phyloP scores from a whole-genome alignment of 306 rosid genomes.

The Vigna hirtella region DNA sequence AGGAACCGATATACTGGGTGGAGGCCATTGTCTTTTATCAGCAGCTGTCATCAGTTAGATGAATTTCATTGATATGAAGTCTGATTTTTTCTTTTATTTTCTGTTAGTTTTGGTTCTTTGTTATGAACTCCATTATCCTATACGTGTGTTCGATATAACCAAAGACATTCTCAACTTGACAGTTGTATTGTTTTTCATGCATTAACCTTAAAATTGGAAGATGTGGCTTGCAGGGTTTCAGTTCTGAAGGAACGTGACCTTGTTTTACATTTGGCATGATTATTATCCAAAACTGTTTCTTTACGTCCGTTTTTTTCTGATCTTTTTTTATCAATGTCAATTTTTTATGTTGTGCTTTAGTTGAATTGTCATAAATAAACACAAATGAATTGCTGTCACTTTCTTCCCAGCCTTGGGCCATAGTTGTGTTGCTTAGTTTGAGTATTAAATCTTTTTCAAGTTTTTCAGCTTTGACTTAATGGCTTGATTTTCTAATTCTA shows the following conservation, averaged over 20 bases:
- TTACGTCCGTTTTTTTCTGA: neutral
- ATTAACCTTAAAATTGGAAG: constrained; percentile 11
- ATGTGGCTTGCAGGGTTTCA: constrained; percentile 20
- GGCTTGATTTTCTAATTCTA: constrained; percentile 20
- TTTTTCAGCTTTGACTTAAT: constrained; percentile 20
- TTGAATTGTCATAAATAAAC: constrained; percentile 3
- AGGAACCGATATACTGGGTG: neutral
- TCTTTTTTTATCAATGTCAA: neutral
- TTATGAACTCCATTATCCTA: constrained; percentile 5
- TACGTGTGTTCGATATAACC: neutral
- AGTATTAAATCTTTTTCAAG: neutral
- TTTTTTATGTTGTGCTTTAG: constrained; percentile 21
- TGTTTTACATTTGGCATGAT: neutral
- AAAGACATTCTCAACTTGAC: neutral
- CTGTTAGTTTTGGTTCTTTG: neutral
- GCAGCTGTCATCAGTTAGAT: neutral
- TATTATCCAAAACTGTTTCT: constrained; percentile 4
- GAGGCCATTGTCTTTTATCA: neutral
- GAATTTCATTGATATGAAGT: constrained; percentile 10
- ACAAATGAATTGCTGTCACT: neutral
- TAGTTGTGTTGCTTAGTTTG: constrained; percentile 12
- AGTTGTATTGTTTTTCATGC: neutral
- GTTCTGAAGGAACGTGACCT: constrained; percentile 37
- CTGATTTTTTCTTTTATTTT: neutral
- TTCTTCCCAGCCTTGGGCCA: constrained; percentile 31